Evolutionary conservation across 1,284 basidiomycete species (phyloP), one percentile per base, ranked within the genome.

Genomic region (Fomitopsis palustris): DNA sequence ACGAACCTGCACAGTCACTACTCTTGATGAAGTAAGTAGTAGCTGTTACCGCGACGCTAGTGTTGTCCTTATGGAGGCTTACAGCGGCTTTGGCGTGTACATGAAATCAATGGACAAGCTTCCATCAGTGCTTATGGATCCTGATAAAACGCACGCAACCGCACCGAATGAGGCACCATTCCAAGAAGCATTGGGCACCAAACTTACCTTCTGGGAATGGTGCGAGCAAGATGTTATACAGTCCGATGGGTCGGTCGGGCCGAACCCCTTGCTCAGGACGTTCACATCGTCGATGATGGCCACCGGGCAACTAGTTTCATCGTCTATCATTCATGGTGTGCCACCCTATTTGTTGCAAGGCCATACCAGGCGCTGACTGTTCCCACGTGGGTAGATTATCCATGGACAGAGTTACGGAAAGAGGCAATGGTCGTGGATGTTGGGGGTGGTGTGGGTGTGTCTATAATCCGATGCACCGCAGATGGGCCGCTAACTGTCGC

Each of bases 371-470:
- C 8, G 17, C 47, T 25, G 41, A 53, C 29, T 3, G 9, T 21
- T 17, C 19, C 8, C 23, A 27, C 17, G 9, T 23, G 5, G 17
- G n/a, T 33, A 66, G 65, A 66, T 35, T 67, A 59, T 45, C 62
- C 55, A 0, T 67, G 68, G 64, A 53, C 45, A 3, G 47, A 56
- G 4, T 61, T 68, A 9, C 14, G 47, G 12, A 45, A 38, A 14
- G 35, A 37, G 8, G 54, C 61, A 2, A 43, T 54, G 6, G 51
- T 66, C 19, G 57, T 67, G 25, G 66, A 68, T 55, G 64, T 67
- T 21, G 65, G 67, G 4, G 67, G 65, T 0, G 64, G 66, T 4
- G 57, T 64, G 31, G 65, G 65, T 47, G 39, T 27, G 37, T 53
- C 29, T 16, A 45, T 61, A 38, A 16, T 56, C 25, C 6, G 16